phyloP scores from a whole-genome alignment of 306 rosid genomes.

The Casuarina cunninghamiana region DNA sequence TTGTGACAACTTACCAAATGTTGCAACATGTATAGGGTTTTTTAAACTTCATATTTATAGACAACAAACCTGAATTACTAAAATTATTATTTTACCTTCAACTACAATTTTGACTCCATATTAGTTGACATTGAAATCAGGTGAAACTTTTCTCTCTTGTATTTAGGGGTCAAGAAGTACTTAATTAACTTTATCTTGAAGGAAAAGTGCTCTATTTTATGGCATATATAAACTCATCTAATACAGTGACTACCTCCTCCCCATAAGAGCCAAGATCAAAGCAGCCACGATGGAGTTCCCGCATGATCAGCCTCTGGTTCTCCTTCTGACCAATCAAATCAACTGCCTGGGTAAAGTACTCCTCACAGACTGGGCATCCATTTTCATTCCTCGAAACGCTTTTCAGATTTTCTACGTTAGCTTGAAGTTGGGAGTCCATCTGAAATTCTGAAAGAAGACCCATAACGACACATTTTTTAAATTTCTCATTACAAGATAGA shows the following conservation, averaged over 20 bases:
- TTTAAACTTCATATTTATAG: no score
- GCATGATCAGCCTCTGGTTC: slow-evolving; percentile 47
- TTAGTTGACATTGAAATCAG: no score
- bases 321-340: slow-evolving; percentile 45
- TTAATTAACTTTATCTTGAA: neutral
- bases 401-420: neutral
- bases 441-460: slow-evolving; percentile 21
- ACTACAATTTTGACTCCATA: no score
- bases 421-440: slow-evolving; percentile 25
- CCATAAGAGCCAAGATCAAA: slow-evolving; percentile 24
- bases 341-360: slow-evolving; percentile 42
- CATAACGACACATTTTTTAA: neutral
- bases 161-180: neutral
- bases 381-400: slow-evolving; percentile 31
- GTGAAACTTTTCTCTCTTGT: no score
- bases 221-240: neutral
- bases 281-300: slow-evolving; percentile 31
- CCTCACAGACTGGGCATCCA: slow-evolving; percentile 51
- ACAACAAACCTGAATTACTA: no score
- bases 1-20: no score
- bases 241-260: slow-evolving; percentile 28
- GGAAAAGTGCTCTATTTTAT: neutral
- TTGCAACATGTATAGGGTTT: no score
- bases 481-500: neutral
- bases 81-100: no score